Percentiles rank a stretch among this genome's conserved stretches.
Conservation (phyloP, 805 yeast species). For the Lipomyces sp. region DNA sequence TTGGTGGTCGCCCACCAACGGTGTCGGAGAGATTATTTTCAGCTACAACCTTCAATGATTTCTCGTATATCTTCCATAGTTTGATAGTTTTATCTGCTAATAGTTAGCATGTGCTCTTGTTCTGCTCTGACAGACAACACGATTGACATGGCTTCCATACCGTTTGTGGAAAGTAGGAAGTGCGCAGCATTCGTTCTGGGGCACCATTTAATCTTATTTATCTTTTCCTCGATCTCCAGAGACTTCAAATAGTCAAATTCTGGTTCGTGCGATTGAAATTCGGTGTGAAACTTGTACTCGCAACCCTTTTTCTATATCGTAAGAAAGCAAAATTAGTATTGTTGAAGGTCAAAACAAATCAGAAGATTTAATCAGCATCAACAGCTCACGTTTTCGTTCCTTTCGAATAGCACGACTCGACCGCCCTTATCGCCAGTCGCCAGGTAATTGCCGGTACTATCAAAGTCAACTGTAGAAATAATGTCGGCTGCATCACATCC, state of each 20-base stretch:
- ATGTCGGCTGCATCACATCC: constrained; percentile 67
- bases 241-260: constrained; percentile 96
- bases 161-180: constrained; percentile 82
- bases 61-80: constrained; percentile 94
- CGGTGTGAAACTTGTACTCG: constrained; percentile 94
- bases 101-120: neutral
- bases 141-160: constrained; percentile 17
- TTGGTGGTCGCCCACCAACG: constrained; percentile 34
- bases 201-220: constrained; percentile 97
- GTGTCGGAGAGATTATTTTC: constrained; percentile 79
- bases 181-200: constrained; percentile 87
- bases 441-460: constrained; percentile 88
- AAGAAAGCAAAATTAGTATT: neutral
- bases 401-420: constrained; percentile 91
- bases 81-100: constrained; percentile 87
- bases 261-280: constrained; percentile 97
- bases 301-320: constrained; percentile 61
- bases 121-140: neutral
- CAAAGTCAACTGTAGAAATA: constrained; percentile 95
- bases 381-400: constrained; percentile 59
- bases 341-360: neutral
- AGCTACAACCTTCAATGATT: constrained; percentile 86
- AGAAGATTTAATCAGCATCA: neutral
- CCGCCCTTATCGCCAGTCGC: constrained; percentile 99
- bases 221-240: constrained; percentile 95